Conservation (phyloP, 441 rosid genomes). For the Populus hybrid region DNA sequence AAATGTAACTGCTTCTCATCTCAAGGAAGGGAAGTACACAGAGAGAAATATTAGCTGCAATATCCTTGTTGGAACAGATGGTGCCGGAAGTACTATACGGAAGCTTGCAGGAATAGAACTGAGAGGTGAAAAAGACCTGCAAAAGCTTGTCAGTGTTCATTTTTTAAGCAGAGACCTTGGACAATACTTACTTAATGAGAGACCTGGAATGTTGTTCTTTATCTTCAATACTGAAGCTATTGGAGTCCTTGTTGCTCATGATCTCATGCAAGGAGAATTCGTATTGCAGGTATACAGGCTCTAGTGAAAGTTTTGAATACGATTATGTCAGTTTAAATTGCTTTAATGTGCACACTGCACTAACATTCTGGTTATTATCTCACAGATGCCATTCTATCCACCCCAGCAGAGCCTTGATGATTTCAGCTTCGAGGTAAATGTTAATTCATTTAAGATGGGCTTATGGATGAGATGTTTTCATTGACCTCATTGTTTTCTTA, state of each 20-base stretch:
- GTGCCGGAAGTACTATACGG: conserved; percentile 81
- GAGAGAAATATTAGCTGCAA: conserved; percentile 55
- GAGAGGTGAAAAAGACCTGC: conserved; percentile 78
- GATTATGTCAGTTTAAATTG: too few relatives aligned
- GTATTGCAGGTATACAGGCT: too few relatives aligned
- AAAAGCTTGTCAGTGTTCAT: conserved; percentile 90
- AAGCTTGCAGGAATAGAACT: conserved; percentile 60
- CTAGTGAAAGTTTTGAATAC: too few relatives aligned
- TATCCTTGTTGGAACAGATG: conserved; percentile 83
- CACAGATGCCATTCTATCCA: background rate
- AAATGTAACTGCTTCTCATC: conserved; percentile 53
- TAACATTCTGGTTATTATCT: too few relatives aligned
- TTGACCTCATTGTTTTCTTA: conserved; percentile 1
- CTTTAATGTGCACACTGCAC: too few relatives aligned
- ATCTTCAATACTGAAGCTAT: conserved; percentile 84
- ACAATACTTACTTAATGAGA: conserved; percentile 54
- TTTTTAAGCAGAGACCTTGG: conserved; percentile 84
- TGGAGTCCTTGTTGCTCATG: conserved; percentile 96
- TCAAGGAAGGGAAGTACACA: conserved; percentile 42
- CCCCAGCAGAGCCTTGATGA: conserved; percentile 85
- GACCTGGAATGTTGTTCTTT: conserved; percentile 93
- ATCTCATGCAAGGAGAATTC: conserved; percentile 34
- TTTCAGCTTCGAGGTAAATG: conserved; percentile 66
- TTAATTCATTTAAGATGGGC: conserved; percentile 7
- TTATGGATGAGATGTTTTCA: background rate